These are phyloP conservation scores for Polytrichum formosum DNA, from an alignment of 225 moss, liverwort and hornwort genomes.

Conservation along the genomic window DNA sequence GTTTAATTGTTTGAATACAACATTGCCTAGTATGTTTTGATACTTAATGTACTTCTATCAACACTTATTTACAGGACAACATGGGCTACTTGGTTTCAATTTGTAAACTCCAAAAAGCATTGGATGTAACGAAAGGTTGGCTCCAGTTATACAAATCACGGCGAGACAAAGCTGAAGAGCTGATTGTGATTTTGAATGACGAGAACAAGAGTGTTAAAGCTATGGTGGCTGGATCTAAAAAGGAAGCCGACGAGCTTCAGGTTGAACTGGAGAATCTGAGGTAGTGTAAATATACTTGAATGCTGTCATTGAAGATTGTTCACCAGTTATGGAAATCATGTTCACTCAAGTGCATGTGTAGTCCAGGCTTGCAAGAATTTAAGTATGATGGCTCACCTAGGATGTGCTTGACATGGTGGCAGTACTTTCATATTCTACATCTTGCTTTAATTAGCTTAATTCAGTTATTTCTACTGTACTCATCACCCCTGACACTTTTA, in stretches of 20 bases:
- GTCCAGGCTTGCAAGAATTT: too few species aligned
- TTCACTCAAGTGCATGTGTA: too few species aligned
- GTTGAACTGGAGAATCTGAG: conserved; percentile 57
- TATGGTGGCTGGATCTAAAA: conserved; percentile 19
- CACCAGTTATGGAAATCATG: too few species aligned
- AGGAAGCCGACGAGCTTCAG: conserved; percentile 56
- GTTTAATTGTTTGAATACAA: background rate
- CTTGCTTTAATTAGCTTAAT: too few species aligned
- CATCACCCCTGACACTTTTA: too few species aligned
- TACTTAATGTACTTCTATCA: background rate
- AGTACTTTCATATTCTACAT: too few species aligned
- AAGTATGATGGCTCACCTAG: too few species aligned
- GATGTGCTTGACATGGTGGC: too few species aligned
- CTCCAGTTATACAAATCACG: conserved; percentile 50
- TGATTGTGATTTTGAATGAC: conserved; percentile 23
- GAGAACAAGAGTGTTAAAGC: conserved; percentile 13
- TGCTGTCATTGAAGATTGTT: too few species aligned
- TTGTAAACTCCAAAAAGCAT: conserved; percentile 51
- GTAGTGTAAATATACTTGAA: conserved; percentile 20
- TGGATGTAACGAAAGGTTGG: conserved; percentile 40
- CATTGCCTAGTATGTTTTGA: background rate
- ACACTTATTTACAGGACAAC: conserved; percentile 39
- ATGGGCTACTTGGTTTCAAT: conserved; percentile 42
- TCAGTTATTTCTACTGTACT: too few species aligned
- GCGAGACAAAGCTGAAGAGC: conserved; percentile 46